These are phyloP conservation scores for Leccinellum albellum DNA, from an alignment of 768 basidiomycete genomes.

Conservation along the genomic window DNA sequence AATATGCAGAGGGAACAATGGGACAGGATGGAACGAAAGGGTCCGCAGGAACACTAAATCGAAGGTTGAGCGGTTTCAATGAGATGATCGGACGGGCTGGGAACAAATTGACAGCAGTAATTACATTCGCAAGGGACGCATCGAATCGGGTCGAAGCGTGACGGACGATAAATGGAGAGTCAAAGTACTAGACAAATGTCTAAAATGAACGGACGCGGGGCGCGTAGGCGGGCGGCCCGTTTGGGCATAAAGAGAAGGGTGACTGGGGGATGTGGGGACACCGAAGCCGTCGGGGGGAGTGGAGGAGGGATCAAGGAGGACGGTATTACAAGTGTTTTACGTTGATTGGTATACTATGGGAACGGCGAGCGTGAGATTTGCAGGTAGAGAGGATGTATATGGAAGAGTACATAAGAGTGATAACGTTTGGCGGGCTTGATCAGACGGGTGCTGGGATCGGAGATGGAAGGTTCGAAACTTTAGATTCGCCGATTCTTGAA, in stretches of 20 bases:
- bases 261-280: slow-evolving; percentile 21
- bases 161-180: slow-evolving; percentile 12
- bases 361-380: slow-evolving; percentile 27
- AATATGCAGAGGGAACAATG: neutral
- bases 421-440: slow-evolving; percentile 28
- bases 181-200: neutral
- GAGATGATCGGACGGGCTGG: slow-evolving; percentile 22
- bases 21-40: slow-evolving; percentile 15
- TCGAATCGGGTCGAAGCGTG: slow-evolving; percentile 1
- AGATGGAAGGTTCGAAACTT: slow-evolving; percentile 29
- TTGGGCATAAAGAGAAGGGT: slow-evolving; percentile 12
- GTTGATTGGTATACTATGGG: slow-evolving; percentile 11
- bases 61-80: slow-evolving; percentile 26
- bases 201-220: neutral
- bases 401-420: slow-evolving; percentile 27
- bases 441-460: slow-evolving; percentile 28
- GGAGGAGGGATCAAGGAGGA: slow-evolving; percentile 12
- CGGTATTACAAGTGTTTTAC: slow-evolving; percentile 14
- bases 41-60: slow-evolving; percentile 22
- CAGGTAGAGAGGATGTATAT: slow-evolving; percentile 17
- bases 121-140: slow-evolving; percentile 12
- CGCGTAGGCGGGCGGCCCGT: slow-evolving; percentile 2
- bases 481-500: slow-evolving; percentile 30
- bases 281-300: slow-evolving; percentile 13
- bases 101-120: neutral